phyloP scores from a whole-genome alignment of 2,329 filamentous ascomycete genomes.

The Colletotrichum liriopes region DNA sequence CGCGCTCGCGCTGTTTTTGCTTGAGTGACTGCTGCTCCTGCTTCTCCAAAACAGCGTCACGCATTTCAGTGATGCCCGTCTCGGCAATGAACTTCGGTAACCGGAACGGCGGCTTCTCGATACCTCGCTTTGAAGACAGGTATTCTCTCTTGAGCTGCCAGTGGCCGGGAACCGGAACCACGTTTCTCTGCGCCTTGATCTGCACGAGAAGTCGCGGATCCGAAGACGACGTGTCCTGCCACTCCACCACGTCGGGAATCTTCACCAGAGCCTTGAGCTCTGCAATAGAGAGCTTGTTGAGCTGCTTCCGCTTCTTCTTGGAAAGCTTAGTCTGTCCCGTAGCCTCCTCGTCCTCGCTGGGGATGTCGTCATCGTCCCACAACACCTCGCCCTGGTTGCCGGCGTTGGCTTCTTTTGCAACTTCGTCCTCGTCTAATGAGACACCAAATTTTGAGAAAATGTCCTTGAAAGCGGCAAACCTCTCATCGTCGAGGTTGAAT shows the following conservation, averaged over 20 bases:
- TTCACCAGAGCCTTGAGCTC: slow-evolving; percentile 93
- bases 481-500: slow-evolving; percentile 78
- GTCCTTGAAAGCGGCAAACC: slow-evolving; percentile 87
- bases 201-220: slow-evolving; percentile 92
- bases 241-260: slow-evolving; percentile 95
- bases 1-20: slow-evolving; percentile 94
- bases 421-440: slow-evolving; percentile 73
- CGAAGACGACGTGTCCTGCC: slow-evolving; percentile 93
- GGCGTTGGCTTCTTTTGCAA: slow-evolving; percentile 75
- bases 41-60: slow-evolving; percentile 95
- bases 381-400: slow-evolving; percentile 89
- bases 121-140: slow-evolving; percentile 94
- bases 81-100: slow-evolving; percentile 97
- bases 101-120: slow-evolving; percentile 94
- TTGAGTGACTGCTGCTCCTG: slow-evolving; percentile 93
- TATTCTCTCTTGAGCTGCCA: slow-evolving; percentile 99
- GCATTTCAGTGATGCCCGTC: slow-evolving; percentile 98
- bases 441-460: slow-evolving; percentile 87
- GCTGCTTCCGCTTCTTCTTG: slow-evolving; percentile 94
- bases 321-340: slow-evolving; percentile 80
- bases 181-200: slow-evolving; percentile 95
- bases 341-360: slow-evolving; percentile 84
- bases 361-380: slow-evolving; percentile 88
- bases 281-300: slow-evolving; percentile 93
- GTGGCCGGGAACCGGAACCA: slow-evolving; percentile 93